Evolutionary conservation across 2,329 filamentous ascomycete genomes (phyloP), one percentile per base, ranked within the genome.

Genomic region (Colletotrichum sojae): DNA sequence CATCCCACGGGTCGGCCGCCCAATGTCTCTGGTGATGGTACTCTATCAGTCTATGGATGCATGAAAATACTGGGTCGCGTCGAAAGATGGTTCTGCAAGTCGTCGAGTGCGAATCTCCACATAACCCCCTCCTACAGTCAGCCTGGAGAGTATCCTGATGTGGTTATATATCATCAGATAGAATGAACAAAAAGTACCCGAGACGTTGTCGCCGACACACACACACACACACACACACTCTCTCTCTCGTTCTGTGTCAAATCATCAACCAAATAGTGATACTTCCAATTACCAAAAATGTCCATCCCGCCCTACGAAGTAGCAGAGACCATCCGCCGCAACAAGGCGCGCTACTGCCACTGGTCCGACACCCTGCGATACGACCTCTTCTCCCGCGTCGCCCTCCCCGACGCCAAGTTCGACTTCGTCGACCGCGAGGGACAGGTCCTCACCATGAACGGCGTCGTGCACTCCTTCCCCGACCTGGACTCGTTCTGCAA

Each of bases 281-380:
- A 20, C 4, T 10, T 22, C 13, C 46, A 49, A 18, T 16, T 18
- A 4, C 18, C 13, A 16, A 60, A 52, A 20, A n/a, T 53, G 53
- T 20, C n/a, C 6, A 10, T 58, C 45, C 27, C n/a, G 3, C 58
- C 65, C 13, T 25, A 63, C 22, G 69, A 71, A 36, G 40, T 25
- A 27, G 67, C 71, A 9, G 62, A 69, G n/a, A 59, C 61, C 36
- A 71, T 70, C 55, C 70, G 66, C 9, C 69, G 70, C 62, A 71
- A 72, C 22, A 70, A 70, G 62, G 48, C 60, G 2, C 66, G 36
- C 6, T 71, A 72, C 53, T 71, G 69, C 66, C 69, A 55, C 22
- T 63, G 61, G 55, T 62, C 69, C n/a, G 71, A 72, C 61, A 51
- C 56, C 15, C 36, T 43, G 45, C 54, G 70, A 15, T 63, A 49